phyloP scores from a whole-genome alignment of 257 asterid genomes.

The Solanum habrochaites region DNA sequence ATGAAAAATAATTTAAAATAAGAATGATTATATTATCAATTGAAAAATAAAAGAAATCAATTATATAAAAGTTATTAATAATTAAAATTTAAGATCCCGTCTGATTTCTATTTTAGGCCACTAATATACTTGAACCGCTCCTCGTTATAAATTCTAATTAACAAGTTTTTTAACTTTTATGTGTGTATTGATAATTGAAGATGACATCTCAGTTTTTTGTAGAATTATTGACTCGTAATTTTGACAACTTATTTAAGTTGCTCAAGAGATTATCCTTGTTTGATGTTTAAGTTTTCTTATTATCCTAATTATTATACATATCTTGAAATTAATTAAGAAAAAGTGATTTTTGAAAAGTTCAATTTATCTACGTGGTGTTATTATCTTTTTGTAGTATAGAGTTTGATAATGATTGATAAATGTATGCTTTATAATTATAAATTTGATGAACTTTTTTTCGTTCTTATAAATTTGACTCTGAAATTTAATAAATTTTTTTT shows the following conservation, averaged over 20 bases:
- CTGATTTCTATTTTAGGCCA: accelerated
- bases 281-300: background rate
- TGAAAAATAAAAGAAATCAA: too few relatives aligned
- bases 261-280: background rate
- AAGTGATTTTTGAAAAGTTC: background rate
- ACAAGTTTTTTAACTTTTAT: background rate
- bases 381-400: background rate
- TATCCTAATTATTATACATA: background rate
- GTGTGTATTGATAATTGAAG: background rate
- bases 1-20: too few relatives aligned
- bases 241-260: background rate
- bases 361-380: background rate
- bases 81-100: too few relatives aligned
- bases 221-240: background rate
- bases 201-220: background rate
- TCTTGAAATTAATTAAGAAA: background rate
- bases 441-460: background rate
- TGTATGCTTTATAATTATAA: background rate
- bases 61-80: too few relatives aligned
- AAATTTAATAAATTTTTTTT: too few relatives aligned
- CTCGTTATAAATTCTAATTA: too few relatives aligned
- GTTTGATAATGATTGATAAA: background rate
- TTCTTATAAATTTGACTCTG: too few relatives aligned
- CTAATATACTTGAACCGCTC: too few relatives aligned
- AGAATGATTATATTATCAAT: too few relatives aligned